A percentile compares a stretch with the other conserved stretches of the same genome.
phyloP scores from a whole-genome alignment of 2,329 filamentous ascomycete genomes.

The Lachnellula hyalina region DNA sequence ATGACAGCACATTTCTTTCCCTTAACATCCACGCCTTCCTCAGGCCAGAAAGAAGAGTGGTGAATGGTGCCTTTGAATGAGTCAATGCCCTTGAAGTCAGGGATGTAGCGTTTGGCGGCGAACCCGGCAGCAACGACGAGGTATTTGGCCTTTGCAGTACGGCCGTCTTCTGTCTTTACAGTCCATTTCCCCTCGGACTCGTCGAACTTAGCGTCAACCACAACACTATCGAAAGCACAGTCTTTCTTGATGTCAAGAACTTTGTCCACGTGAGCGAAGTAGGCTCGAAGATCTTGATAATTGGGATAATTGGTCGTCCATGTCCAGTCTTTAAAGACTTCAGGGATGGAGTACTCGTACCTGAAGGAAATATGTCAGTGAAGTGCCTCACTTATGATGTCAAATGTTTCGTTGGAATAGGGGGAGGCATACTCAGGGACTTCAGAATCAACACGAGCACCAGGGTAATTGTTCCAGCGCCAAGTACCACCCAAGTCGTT shows the following conservation, averaged over 20 bases:
- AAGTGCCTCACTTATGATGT: too few relatives aligned
- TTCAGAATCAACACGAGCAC: slow-evolving; percentile 45
- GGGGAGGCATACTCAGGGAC: slow-evolving; percentile 32
- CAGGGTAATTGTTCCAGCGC: slow-evolving; percentile 38
- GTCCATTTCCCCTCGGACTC: slow-evolving; percentile 34
- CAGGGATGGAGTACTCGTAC: slow-evolving; percentile 35
- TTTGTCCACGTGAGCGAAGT: slow-evolving; percentile 43
- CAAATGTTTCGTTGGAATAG: too few relatives aligned
- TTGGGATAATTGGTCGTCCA: slow-evolving; percentile 39
- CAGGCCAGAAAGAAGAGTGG: slow-evolving; percentile 13
- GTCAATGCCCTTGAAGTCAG: slow-evolving; percentile 21
- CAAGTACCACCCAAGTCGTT: slow-evolving; percentile 12
- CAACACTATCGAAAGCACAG: slow-evolving; percentile 36
- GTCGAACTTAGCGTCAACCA: slow-evolving; percentile 37
- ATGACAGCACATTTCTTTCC: slow-evolving; percentile 51
- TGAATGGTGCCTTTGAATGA: slow-evolving; percentile 24
- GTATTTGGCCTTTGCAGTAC: slow-evolving; percentile 16
- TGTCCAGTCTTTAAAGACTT: slow-evolving; percentile 41
- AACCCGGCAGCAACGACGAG: slow-evolving; percentile 26
- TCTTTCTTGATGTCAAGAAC: slow-evolving; percentile 39
- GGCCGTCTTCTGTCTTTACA: slow-evolving; percentile 35
- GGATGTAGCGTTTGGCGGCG: slow-evolving; percentile 22
- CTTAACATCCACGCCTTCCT: slow-evolving; percentile 40
- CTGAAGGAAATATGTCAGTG: too few relatives aligned
- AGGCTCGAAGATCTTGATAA: slow-evolving; percentile 37